A percentile compares a stretch with the other conserved stretches of the same genome.
Evolutionary conservation across 805 yeast species (phyloP).

Genomic region (Ogataea pignaliae): DNA sequence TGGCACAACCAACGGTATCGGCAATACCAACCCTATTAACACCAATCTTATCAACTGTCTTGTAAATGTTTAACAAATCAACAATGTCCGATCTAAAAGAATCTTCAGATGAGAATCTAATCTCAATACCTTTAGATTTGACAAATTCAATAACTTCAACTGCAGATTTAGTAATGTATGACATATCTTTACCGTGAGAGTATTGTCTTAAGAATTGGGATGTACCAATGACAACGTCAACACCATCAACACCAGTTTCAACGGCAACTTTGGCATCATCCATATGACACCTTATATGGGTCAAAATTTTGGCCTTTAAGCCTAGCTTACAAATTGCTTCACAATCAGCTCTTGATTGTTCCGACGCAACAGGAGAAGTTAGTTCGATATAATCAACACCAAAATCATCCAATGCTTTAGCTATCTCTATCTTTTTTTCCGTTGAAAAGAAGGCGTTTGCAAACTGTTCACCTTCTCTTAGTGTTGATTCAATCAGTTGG

Average conservation of each 20-base stretch:
- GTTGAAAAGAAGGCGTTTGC: constrained; percentile 58
- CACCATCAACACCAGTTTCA: constrained; percentile 61
- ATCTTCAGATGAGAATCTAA: constrained; percentile 56
- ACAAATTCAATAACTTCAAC: constrained; percentile 57
- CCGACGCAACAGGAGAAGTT: constrained; percentile 57
- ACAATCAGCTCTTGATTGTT: constrained; percentile 52
- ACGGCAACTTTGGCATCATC: constrained; percentile 58
- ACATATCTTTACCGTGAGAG: constrained; percentile 60
- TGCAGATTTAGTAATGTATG: constrained; percentile 52
- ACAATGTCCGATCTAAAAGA: constrained; percentile 58
- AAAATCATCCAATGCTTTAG: constrained; percentile 56
- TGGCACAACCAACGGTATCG: constrained; percentile 61
- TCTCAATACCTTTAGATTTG: constrained; percentile 56
- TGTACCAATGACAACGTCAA: constrained; percentile 57
- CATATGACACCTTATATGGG: constrained; percentile 61
- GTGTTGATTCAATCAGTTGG: constrained; percentile 52
- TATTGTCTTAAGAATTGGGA: constrained; percentile 53
- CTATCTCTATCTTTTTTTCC: constrained; percentile 53
- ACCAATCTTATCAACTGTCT: constrained; percentile 58
- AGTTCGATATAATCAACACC: constrained; percentile 59
- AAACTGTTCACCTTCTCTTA: constrained; percentile 62
- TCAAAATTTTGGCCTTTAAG: constrained; percentile 50
- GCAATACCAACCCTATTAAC: constrained; percentile 62
- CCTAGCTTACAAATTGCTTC: constrained; percentile 59
- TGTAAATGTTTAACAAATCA: constrained; percentile 53